A percentile compares a stretch with the other conserved stretches of the same genome.
phyloP scores from a whole-genome alignment of 768 basidiomycete species.

The Lactarius deliciosus region DNA sequence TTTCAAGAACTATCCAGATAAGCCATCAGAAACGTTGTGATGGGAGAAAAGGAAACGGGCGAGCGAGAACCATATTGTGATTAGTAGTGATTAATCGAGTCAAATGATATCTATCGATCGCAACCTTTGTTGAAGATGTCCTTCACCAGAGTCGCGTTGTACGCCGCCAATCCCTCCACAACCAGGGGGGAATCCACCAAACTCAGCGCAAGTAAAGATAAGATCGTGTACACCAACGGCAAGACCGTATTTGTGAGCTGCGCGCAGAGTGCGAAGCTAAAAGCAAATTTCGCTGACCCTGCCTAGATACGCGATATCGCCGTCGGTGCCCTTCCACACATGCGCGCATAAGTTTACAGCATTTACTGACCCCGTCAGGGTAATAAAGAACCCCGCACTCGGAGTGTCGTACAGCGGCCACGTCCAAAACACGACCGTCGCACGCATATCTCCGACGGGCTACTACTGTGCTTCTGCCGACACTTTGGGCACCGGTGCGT shows the following conservation, averaged over 20 bases:
- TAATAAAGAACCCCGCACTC: conserved; percentile 58
- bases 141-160: conserved; percentile 50
- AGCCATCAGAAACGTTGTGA: conserved; percentile 22
- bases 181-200: conserved; percentile 69
- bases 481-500: conserved; percentile 70
- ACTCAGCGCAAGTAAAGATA: conserved; percentile 71
- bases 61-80: not conserved
- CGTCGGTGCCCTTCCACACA: conserved; percentile 23
- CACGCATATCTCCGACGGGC: conserved; percentile 88
- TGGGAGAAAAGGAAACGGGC: not conserved
- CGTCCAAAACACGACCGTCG: conserved; percentile 81
- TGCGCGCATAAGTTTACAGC: not conserved
- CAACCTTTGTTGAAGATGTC: conserved; percentile 44
- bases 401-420: conserved; percentile 75
- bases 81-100: not conserved
- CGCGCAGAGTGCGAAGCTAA: no score
- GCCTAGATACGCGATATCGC: conserved; percentile 28
- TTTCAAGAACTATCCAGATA: conserved; percentile 65
- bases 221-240: conserved; percentile 84
- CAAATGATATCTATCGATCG: conserved; percentile 26
- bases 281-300: not conserved
- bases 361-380: conserved; percentile 22
- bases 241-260: conserved; percentile 76
- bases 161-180: conserved; percentile 69
- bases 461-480: conserved; percentile 96